Evolutionary conservation across 345 rosid species (phyloP).

Genomic region (Kandelia obovata): DNA sequence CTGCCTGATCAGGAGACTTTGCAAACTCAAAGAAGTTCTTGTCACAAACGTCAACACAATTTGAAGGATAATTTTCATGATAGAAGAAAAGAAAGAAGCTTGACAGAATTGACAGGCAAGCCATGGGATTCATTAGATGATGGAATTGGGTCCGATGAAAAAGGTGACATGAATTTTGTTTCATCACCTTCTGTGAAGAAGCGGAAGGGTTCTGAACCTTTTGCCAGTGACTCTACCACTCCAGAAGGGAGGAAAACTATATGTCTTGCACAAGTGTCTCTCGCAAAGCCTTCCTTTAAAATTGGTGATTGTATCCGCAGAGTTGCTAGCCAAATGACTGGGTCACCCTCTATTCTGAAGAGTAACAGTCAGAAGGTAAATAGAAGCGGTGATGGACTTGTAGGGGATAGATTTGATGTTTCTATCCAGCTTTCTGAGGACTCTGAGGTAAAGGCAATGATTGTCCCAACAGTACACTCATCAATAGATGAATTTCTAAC

Average conservation of each 20-base stretch:
- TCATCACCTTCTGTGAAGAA: conserved; percentile 49
- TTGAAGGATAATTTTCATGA: conserved; percentile 46
- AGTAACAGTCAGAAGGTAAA: conserved; percentile 38
- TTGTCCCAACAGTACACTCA: conserved; percentile 39
- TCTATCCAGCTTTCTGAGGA: conserved; percentile 36
- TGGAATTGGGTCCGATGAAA: conserved; percentile 44
- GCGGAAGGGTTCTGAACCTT: conserved; percentile 48
- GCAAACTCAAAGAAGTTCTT: conserved; percentile 27
- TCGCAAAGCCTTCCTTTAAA: conserved; percentile 73
- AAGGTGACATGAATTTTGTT: conserved; percentile 25
- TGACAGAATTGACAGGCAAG: conserved; percentile 47
- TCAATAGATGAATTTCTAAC: conserved; percentile 61
- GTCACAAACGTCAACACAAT: conserved; percentile 61
- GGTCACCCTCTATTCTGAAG: conserved; percentile 61
- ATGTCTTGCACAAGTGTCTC: conserved; percentile 57
- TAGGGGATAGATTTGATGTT: conserved; percentile 40
- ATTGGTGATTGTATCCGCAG: conserved; percentile 89
- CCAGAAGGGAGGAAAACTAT: conserved; percentile 56
- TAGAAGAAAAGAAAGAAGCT: conserved; percentile 49
- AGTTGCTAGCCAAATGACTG: conserved; percentile 91
- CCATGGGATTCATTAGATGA: conserved; percentile 44
- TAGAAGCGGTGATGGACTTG: conserved; percentile 22
- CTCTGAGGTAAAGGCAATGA: conserved; percentile 26
- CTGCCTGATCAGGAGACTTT: conserved; percentile 21
- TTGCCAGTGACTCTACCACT: conserved; percentile 38